phyloP scores from a whole-genome alignment of 2,329 filamentous ascomycete species.

The Phyllosticta ampelicida region DNA sequence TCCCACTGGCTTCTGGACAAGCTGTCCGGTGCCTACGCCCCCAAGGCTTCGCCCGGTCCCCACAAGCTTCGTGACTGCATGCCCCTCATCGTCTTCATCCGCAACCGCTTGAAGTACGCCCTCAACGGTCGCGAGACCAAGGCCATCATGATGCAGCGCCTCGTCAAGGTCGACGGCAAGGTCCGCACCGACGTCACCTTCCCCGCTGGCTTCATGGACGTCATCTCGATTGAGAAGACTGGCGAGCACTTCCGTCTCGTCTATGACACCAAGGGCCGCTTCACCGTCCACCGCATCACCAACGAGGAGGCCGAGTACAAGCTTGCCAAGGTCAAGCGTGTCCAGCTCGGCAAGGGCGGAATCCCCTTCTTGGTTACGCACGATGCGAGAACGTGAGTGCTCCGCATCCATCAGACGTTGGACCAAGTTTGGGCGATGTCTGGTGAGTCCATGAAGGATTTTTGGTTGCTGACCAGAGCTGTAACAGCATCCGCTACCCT shows the following conservation, averaged over 20 bases:
- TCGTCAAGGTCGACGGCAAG: constrained; percentile 99
- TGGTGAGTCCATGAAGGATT: constrained; percentile 14
- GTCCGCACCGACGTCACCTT: constrained; percentile 98
- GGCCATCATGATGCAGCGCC: constrained; percentile 97
- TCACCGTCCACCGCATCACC: constrained; percentile 99
- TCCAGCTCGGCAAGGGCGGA: constrained; percentile 97
- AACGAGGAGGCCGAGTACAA: constrained; percentile 99
- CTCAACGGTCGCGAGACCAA: constrained; percentile 97
- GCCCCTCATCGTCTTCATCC: constrained; percentile 97
- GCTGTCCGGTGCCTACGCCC: constrained; percentile 70
- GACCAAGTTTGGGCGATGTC: constrained; percentile 87
- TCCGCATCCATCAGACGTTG: constrained; percentile 99
- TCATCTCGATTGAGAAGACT: constrained; percentile 98
- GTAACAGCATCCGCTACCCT: constrained; percentile 89
- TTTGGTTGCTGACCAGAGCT: constrained; percentile 27
- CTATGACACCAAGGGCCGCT: constrained; percentile 99
- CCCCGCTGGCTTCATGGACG: constrained; percentile 98
- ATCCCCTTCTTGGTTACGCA: constrained; percentile 99
- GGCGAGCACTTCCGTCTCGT: constrained; percentile 99
- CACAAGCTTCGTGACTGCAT: constrained; percentile 99
- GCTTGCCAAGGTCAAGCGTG: constrained; percentile 99
- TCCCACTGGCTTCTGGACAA: constrained; percentile 99
- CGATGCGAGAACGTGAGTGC: constrained; percentile 99
- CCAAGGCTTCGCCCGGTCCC: constrained; percentile 69
- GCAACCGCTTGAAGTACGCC: constrained; percentile 94